A percentile compares a stretch with the other conserved stretches of the same genome.
Evolutionary conservation across 306 rosid species (phyloP).

Genomic region (Quillaja saponaria): DNA sequence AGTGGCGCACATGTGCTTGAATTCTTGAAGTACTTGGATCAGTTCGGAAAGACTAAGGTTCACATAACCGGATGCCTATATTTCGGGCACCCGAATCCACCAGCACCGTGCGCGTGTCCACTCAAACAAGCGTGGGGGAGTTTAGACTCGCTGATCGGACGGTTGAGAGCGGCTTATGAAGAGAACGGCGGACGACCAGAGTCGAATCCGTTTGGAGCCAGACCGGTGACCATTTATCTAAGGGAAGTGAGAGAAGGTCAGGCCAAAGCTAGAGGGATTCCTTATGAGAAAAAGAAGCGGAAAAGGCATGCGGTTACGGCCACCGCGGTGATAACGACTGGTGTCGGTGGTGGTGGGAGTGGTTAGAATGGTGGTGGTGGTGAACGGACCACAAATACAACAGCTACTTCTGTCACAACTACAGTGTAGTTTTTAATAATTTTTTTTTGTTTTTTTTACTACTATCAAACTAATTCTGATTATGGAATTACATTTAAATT

Average conservation of each 20-base stretch:
- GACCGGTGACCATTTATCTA: conserved; percentile 79
- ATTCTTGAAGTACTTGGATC: conserved; percentile 84
- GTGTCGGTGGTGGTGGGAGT: conserved; percentile 2
- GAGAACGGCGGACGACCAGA: conserved; percentile 92
- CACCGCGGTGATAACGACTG: conserved; percentile 7
- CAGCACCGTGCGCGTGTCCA: conserved; percentile 82
- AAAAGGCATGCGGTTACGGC: conserved; percentile 44
- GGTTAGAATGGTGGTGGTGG: not conserved
- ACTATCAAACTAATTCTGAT: conserved; percentile 52
- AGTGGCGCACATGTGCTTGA: conserved; percentile 99
- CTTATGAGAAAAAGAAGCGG: conserved; percentile 91
- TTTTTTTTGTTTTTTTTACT: conserved; percentile 11
- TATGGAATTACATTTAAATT: conserved; percentile 47
- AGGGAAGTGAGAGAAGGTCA: conserved; percentile 86
- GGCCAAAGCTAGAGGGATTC: conserved; percentile 90
- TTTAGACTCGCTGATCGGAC: conserved; percentile 84
- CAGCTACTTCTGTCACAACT: conserved; percentile 43
- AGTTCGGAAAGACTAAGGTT: conserved; percentile 92
- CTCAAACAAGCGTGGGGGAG: conserved; percentile 93
- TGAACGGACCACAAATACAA: not conserved
- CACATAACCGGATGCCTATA: conserved; percentile 74
- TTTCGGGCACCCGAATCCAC: conserved; percentile 83
- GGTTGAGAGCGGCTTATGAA: conserved; percentile 91
- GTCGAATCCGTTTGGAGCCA: conserved; percentile 81
- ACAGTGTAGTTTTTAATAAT: conserved; percentile 47